Evolutionary conservation across 441 rosid genomes (phyloP), one percentile per base, ranked within the genome.

Genomic region (Brassica hybrid): DNA sequence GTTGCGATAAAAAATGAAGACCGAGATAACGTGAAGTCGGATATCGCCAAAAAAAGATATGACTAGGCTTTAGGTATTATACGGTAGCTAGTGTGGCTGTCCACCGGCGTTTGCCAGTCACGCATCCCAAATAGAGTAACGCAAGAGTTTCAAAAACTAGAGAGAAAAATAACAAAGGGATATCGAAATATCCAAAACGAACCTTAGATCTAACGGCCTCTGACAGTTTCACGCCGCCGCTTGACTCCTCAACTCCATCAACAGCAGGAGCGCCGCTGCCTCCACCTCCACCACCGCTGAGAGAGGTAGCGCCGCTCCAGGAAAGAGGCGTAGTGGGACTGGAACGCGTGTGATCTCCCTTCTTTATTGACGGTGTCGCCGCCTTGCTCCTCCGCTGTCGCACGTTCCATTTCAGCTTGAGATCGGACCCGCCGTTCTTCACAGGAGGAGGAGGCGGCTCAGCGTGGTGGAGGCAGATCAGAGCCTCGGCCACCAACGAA

Each of bases 241-340:
- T 86, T 0, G 90, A 90, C 77, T 88, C 97, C 79, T 91, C 98
- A 65, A 83, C 76, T 43, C 90, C 87, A 64, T 88, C 91, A n/a
- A 72, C 80, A 52, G 83, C 81, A 5, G 58, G 45, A 61, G 56
- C 64, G 30, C 65, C 71, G 41, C n/a, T n/a, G n/a, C n/a, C n/a
- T n/a, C n/a, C n/a, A n/a, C 77, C 73, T 27, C 66, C 77, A 23
- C 81, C 74, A 19, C 91, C 89, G 79, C 93, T 87, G 69, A 71
- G 66, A 25, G 94, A 89, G 34, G 90, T 87, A 48, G 85, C 91
- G 72, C 93, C 91, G 78, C 93, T 93, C 90, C 90, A 90, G 0
- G 98, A 89, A 67, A 93, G 94, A 69, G 98, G 97, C 38, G 98
- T 91, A 59, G 93, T 85, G 14, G 97, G 98, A 57, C 98, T 93